Evolutionary conservation across 495 filamentous ascomycete species (phyloP), one percentile per base, ranked within the genome.

Genomic region (Neurospora terricola): DNA sequence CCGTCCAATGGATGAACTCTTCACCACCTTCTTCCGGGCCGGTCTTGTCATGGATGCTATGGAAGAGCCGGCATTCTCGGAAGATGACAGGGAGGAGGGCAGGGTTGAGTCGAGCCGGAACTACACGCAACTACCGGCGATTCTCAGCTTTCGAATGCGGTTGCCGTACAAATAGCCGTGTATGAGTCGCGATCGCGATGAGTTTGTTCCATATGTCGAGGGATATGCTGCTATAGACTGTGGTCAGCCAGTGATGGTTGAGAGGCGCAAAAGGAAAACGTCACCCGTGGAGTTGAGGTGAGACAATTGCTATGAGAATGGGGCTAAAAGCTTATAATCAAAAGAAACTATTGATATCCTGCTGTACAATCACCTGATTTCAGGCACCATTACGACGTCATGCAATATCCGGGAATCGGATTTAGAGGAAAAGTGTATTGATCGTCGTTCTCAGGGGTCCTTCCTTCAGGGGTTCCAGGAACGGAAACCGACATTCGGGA

Each of bases 21-120:
- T 85, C 16, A 71, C 70, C n/a, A 72, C 71, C 30, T 84, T 85
- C 70, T 83, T 84, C 79, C 72, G 71, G 38, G 71, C 66, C 16
- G 80, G 79, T 1, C 72, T 85, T 23, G 80, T 81, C 69, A 75
- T 85, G 79, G 83, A 85, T 69, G 82, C 77, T 10, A 73, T 85
- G 69, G 83, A 84, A 54, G 83, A 84, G 75, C 80, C 82, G 16
- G 79, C 79, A 0, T 84, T 84, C 68, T 74, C 77, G 9, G 72
- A 76, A 10, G 78, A 75, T 14, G 77, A 81, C 48, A 27, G 11
- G 3, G 66, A 54, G 14, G 68, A 74, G 18, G 70, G 74, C 12
- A 77, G 77, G 59, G 40, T 80, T 8, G 76, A 81, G 42, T 75
- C 79, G 5, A 77, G 38, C 68, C 48, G 72, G 66, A 84, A 84